Base-by-base conservation (phyloP, 202 grass and related monocot species). In the Tripidium arundinaceum region DNA sequence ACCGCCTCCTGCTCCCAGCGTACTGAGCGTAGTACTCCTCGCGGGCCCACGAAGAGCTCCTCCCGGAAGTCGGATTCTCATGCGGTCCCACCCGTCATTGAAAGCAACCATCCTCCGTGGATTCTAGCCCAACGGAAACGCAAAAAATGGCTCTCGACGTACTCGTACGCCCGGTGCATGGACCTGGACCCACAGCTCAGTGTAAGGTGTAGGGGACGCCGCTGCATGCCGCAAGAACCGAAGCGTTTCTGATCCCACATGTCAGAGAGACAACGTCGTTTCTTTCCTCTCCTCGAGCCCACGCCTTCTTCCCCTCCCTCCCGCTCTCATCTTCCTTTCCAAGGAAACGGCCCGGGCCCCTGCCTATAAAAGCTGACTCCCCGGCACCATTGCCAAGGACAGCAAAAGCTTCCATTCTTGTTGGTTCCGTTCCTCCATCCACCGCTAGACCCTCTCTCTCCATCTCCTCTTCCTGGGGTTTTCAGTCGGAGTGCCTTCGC, bases 361-460 rank as follows among this genome's bases (percentile, higher is more conserved):
- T 12, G 45, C 28, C 79, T 62, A 87, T 83, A 87, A 87, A 83
- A 79, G 68, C 60, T 21, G 26, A 65, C 46, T n/a, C 60, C 9
- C 25, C 74, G 47, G 47, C 75, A 41, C 80, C 60, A 69, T 87
- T 78, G 26, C 75, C 80, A 31, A 31, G 29, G 29, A 3, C 80
- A 79, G 3, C 10, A 31, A 25, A 83, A 73, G 47, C 68, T 75
- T 47, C 19, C 14, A 38, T 1, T 18, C 47, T 68, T 11, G 34
- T 75, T 40, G 50, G 70, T 58, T 74, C 28, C 19, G 58, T 38
- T 70, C 49, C 42, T 22, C 62, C 37, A 29, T 54, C 19, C 18
- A 42, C 66, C 62, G 11, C 39, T n/a, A 37, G 62, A 1, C 29
- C 3, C 29, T n/a, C n/a, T n/a, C n/a, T n/a, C n/a, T n/a, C n/a